These are phyloP conservation scores for Suhomyces bokatorum DNA, from an alignment of 1,139 yeast genomes.

Conservation along the genomic window DNA sequence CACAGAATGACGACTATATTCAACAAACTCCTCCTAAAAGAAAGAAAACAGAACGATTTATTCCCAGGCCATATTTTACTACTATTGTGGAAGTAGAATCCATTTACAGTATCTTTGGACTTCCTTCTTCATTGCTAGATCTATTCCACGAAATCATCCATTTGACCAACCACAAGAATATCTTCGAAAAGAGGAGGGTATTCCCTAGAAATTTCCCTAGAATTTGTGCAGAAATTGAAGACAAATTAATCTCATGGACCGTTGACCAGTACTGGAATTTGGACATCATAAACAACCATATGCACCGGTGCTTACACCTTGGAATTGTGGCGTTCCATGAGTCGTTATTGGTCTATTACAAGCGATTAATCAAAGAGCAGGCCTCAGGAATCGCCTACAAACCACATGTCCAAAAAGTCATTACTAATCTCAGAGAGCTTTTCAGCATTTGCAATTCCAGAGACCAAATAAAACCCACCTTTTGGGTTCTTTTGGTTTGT, in stretches of 20 bases:
- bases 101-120: constrained; percentile 47
- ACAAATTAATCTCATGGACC: constrained; percentile 47
- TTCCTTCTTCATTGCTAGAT: constrained; percentile 46
- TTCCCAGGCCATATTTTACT: constrained; percentile 6
- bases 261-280: constrained; percentile 44
- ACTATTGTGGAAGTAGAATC: constrained; percentile 15
- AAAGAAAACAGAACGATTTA: not conserved
- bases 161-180: constrained; percentile 53
- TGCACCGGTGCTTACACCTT: constrained; percentile 43
- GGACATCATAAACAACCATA: constrained; percentile 21
- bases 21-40: not conserved
- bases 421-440: constrained; percentile 28
- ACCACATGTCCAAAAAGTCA: constrained; percentile 2
- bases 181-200: constrained; percentile 44
- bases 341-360: constrained; percentile 45
- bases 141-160: constrained; percentile 48
- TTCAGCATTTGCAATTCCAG: constrained; percentile 15
- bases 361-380: constrained; percentile 45
- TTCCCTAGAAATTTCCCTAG: constrained; percentile 57
- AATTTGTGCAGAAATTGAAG: constrained; percentile 56
- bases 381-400: constrained; percentile 20
- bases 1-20: constrained; percentile 12
- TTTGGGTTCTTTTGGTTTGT: constrained; percentile 52
- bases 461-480: constrained; percentile 33
- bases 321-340: constrained; percentile 43